Percentiles rank a stretch among this genome's conserved stretches.
These are phyloP conservation scores for Alternaria hordeiaustralica DNA, from an alignment of 2,329 filamentous ascomycete genomes.

Conservation along the genomic window DNA sequence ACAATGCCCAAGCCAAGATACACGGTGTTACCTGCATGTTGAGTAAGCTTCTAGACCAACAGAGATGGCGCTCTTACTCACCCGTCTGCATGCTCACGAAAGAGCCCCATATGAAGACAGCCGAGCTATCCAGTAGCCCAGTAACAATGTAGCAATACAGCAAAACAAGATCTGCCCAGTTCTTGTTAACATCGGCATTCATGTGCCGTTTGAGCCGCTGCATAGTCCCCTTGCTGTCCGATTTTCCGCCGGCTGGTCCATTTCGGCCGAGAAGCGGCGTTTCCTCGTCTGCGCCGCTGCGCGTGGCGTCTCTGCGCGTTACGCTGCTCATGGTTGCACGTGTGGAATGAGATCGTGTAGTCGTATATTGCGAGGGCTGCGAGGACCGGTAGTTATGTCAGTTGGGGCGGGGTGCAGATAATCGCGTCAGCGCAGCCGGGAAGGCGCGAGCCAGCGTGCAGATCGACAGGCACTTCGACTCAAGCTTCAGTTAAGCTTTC, in stretches of 20 bases:
- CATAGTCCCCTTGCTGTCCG: constrained; percentile 19
- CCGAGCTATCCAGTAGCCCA: constrained; percentile 76
- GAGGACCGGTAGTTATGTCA: constrained; percentile 12
- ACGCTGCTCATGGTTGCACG: constrained; percentile 21
- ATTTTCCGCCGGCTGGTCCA: constrained; percentile 23
- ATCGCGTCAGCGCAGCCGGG: background rate
- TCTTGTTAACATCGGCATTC: constrained; percentile 62
- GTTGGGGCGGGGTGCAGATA: constrained; percentile 13
- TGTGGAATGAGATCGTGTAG: background rate
- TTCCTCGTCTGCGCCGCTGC: constrained; percentile 34
- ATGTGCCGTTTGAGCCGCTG: constrained; percentile 42
- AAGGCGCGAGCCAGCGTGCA: constrained; percentile 2
- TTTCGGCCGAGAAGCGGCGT: constrained; percentile 41
- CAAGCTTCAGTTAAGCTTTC: constrained; percentile 36
- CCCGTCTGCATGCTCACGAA: constrained; percentile 88
- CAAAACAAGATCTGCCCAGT: constrained; percentile 71
- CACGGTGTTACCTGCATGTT: constrained; percentile 69
- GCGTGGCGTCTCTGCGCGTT: constrained; percentile 15
- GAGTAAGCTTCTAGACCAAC: constrained; percentile 17
- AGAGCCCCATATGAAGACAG: constrained; percentile 77
- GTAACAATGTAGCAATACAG: constrained; percentile 78
- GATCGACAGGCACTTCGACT: constrained; percentile 26
- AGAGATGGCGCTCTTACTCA: constrained; percentile 40
- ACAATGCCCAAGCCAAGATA: constrained; percentile 78
- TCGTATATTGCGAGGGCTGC: constrained; percentile 8